Conservation (phyloP, 148 eudicot species). For the Camellia granthamiana region DNA sequence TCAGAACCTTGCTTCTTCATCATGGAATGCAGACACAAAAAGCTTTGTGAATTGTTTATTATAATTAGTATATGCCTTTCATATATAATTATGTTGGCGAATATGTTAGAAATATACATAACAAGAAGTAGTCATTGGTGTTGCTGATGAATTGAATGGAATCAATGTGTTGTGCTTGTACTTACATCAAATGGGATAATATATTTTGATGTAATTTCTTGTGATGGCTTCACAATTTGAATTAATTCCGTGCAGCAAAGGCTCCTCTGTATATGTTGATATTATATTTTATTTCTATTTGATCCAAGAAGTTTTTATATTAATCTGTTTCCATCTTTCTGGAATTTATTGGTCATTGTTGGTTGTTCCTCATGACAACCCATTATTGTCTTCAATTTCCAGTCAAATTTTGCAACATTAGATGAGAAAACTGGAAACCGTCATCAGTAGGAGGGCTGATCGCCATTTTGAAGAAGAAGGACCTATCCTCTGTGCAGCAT, state of each 20-base stretch:
- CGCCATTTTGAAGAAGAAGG: constrained; percentile 99
- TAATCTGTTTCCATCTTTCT: background rate
- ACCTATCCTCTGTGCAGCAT: constrained; percentile 85
- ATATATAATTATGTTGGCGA: background rate
- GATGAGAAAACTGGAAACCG: constrained; percentile 82
- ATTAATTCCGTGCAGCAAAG: constrained; percentile 3
- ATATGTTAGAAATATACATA: background rate
- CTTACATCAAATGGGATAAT: background rate
- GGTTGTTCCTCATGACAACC: background rate
- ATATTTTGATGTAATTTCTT: background rate
- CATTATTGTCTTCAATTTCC: constrained; percentile 12
- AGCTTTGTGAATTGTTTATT: background rate
- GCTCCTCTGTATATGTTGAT: background rate
- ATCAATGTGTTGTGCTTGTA: background rate
- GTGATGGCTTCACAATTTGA: background rate
- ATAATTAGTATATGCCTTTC: background rate
- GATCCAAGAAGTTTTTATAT: background rate
- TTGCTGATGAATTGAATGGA: background rate
- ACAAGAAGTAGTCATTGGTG: background rate
- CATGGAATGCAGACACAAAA: background rate
- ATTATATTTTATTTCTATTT: background rate
- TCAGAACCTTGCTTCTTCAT: too few relatives aligned
- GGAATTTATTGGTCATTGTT: background rate
- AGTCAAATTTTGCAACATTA: constrained; percentile 97
- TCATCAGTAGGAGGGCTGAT: constrained; percentile 91